phyloP scores from a whole-genome alignment of 768 basidiomycete genomes.

The Tricholoma sp. region DNA sequence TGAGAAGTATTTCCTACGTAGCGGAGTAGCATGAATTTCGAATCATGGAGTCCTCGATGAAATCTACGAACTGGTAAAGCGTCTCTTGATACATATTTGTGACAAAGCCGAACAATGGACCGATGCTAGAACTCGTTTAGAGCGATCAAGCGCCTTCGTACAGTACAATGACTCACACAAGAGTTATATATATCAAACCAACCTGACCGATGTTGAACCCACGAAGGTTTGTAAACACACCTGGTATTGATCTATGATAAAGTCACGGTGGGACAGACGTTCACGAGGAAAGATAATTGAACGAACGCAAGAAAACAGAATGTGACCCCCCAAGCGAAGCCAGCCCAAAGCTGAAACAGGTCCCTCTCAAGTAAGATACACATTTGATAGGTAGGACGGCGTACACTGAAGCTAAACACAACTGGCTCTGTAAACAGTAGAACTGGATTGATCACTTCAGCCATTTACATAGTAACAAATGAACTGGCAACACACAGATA shows the following conservation, averaged over 20 bases:
- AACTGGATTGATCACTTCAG: constrained; percentile 29
- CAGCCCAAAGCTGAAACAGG: constrained; percentile 53
- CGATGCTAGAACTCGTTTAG: constrained; percentile 37
- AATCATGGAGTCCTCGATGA: neutral
- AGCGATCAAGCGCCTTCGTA: neutral
- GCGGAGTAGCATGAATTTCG: neutral
- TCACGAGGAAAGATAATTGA: neutral
- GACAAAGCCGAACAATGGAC: constrained; percentile 44
- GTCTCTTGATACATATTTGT: constrained; percentile 44
- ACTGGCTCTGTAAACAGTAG: constrained; percentile 69
- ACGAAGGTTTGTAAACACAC: constrained; percentile 53
- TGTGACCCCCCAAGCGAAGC: constrained; percentile 72
- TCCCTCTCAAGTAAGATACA: neutral
- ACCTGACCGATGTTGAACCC: constrained; percentile 53
- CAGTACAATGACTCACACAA: constrained; percentile 38
- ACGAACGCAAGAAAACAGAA: constrained; percentile 61
- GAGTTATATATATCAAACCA: constrained; percentile 55
- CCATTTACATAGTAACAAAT: neutral
- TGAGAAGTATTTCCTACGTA: constrained; percentile 26
- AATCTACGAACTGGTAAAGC: constrained; percentile 40
- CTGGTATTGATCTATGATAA: constrained; percentile 45
- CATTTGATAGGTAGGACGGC: constrained; percentile 15
- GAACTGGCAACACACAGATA: constrained; percentile 43
- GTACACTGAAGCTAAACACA: constrained; percentile 67
- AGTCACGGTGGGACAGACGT: neutral